Conservation (phyloP, 495 filamentous ascomycete genomes). For the Physcia stellaris region DNA sequence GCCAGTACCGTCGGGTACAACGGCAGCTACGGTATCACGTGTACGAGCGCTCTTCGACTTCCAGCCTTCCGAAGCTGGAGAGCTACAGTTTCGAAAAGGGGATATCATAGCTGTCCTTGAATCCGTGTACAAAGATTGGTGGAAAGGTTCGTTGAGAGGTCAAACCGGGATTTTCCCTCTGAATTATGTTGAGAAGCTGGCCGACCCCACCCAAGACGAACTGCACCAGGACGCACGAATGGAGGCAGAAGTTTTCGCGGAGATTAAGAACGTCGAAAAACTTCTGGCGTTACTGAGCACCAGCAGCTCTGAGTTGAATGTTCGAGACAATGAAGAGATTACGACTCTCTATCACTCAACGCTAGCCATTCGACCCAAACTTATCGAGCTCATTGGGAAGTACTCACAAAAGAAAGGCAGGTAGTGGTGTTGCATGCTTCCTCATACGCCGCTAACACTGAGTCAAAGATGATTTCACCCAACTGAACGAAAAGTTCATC, state of each 20-base stretch:
- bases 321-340: conserved; percentile 85
- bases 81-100: conserved; percentile 90
- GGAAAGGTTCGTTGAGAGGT: conserved; percentile 87
- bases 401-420: conserved; percentile 98
- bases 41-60: conserved; percentile 94
- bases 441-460: conserved; percentile 2
- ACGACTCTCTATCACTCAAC: conserved; percentile 90
- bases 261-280: conserved; percentile 98
- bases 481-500: conserved; percentile 98
- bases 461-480: conserved; percentile 79
- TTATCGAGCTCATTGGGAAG: conserved; percentile 97
- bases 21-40: conserved; percentile 92
- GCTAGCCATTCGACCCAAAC: conserved; percentile 83
- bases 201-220: conserved; percentile 89
- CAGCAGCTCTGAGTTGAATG: conserved; percentile 74
- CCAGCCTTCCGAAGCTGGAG: conserved; percentile 80
- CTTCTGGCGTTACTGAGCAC: conserved; percentile 86
- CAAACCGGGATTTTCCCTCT: conserved; percentile 96
- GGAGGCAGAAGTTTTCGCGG: conserved; percentile 93
- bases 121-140: conserved; percentile 98
- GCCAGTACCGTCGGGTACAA: conserved; percentile 54
- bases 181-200: conserved; percentile 96
- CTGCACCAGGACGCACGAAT: conserved; percentile 91
- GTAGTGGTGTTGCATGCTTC: background rate
- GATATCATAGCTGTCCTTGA: conserved; percentile 96